Evolutionary conservation across 192 early-diverging fungal genomes (phyloP), one percentile per base, ranked within the genome.

Genomic region (Rhizophagus sp.): DNA sequence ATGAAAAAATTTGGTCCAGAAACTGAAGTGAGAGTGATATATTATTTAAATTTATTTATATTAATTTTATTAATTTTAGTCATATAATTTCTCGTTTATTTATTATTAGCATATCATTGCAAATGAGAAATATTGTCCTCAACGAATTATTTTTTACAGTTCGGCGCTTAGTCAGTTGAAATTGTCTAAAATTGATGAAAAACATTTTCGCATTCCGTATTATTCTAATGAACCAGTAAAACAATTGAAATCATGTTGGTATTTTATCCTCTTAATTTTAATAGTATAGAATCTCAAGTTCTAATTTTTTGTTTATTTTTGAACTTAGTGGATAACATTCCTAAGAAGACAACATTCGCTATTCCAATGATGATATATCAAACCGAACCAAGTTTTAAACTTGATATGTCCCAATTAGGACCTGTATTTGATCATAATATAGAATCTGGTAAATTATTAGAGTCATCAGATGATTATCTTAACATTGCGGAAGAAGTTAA

Each of bases 181-280:
- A 52, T 83, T 97, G 69, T 89, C 93, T 7, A 87, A 84, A 15
- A 73, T 96, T 36, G 90, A 94, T 65, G 79, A 87, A 12, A 84
- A 76, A 12, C 87, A 91, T 9, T 97, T 95, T 84, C 88, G 90
- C 2, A 83, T 92, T n/a, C 95, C 95, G 22, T 91, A 90, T 74
- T 90, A 90, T 75, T 80, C 85, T 7, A 85, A 85, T 61, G 81
- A 65, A 39, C 81, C 93, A 0, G 72, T 82, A 19, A 84, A 86
- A 12, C 73, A 78, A 12, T 47, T 89, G 25, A 73, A 69, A 7
- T 49, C 69, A 47, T 78, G 84, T 75, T 71, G 74, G 62, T 73
- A 78, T 13, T 70, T 36, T 5, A 47, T 66, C 4, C 2, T 39
- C 1, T 64, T 76, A 49, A n/a, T 17, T 68, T 30, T 50, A 65